These are phyloP conservation scores for Ceratorhiza oryzae-sativae DNA, from an alignment of 1,284 basidiomycete genomes.

Conservation along the genomic window DNA sequence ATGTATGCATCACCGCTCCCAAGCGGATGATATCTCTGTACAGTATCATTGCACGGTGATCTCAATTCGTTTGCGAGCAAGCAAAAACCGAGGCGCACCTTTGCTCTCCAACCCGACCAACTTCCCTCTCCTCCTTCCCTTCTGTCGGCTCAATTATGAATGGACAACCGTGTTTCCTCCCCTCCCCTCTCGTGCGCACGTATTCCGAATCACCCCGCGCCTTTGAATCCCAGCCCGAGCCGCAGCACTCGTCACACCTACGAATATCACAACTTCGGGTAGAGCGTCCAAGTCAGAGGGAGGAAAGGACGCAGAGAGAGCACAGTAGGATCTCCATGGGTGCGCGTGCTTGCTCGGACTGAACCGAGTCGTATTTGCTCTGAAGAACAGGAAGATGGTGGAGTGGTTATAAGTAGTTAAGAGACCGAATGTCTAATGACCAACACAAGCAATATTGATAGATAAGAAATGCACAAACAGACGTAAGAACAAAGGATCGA, in stretches of 20 bases:
- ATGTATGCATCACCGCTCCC: conserved; percentile 85
- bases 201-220: conserved; percentile 86
- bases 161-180: conserved; percentile 78
- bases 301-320: conserved; percentile 55
- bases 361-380: not conserved
- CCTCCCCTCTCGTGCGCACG: conserved; percentile 83
- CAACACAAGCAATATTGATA: no score
- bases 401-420: not conserved
- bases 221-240: conserved; percentile 85
- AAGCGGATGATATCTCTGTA: conserved; percentile 87
- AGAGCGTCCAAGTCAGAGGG: conserved; percentile 67
- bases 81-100: conserved; percentile 62
- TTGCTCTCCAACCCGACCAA: conserved; percentile 86
- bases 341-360: conserved; percentile 49
- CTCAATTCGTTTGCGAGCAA: conserved; percentile 47
- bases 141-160: conserved; percentile 90
- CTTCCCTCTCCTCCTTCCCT: conserved; percentile 74
- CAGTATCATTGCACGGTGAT: conserved; percentile 55
- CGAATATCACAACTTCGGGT: conserved; percentile 86
- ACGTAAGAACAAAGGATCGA: no score
- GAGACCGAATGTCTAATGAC: not conserved
- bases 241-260: conserved; percentile 83
- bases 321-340: conserved; percentile 92
- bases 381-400: not conserved
- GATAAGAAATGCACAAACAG: no score